Base-by-base conservation (phyloP, 2,329 filamentous ascomycete genomes). In the Dothiorella sarmentorum region DNA sequence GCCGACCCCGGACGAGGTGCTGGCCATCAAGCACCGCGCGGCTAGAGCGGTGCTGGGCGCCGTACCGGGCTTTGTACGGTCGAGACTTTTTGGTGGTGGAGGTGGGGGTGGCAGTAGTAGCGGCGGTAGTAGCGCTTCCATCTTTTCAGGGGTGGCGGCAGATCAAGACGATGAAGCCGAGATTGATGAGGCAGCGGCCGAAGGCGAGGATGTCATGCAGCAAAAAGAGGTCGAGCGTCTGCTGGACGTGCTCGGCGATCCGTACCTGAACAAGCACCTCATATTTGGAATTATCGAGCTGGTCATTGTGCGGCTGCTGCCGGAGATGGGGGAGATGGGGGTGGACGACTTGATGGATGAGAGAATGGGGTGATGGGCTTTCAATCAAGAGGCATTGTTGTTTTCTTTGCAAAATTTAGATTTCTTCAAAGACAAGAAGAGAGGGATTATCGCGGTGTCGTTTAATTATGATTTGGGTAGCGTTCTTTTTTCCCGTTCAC, bases 221-320 rank as follows among this genome's bases (percentile, higher is more conserved):
- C 33, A 24, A n/a, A 29, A 17, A 17, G 22, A 80, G 61, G 75
- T 82, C 24, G 77, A 78, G 56, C 76, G 78, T 22, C 77, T 91
- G 44, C 78, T 97, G 45, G 85, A 88, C 66, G 78, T 92, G 35
- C 87, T 96, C 64, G 84, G 83, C 15, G 91, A 97, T 73, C 79
- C 82, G 53, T 96, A 96, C 75, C 88, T 91, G 75, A 99, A 99
- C 75, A 95, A 92, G 76, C 91, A 97, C 75, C 77, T 97, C 29
- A 78, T 96, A 65, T 96, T 96, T 69, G 81, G 85, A 43, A 79
- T 94, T 47, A 76, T 97, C 31, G 94, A 99, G 75, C 75, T 93
- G 60, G 71, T 96, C 2, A 78, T 97, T n/a, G 83, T 91, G 59
- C 85, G 88, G 63, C 73, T 97, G 62, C 83, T 96, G 69, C 94